Base-by-base conservation (phyloP, 805 yeast species). In the Candida suzukii region DNA sequence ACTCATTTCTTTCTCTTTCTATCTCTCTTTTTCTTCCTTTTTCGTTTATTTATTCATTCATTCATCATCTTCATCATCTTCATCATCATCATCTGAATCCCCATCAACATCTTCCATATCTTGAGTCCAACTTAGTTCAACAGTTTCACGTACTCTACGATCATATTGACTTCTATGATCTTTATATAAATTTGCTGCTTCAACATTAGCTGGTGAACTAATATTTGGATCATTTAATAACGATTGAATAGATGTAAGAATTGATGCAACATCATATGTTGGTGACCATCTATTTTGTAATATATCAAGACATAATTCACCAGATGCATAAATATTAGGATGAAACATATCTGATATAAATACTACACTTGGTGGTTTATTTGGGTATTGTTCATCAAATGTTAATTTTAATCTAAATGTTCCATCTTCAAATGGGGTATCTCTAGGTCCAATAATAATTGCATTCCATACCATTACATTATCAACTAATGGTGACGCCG, bases 401-500 rank as follows among this genome's bases (percentile, higher is more conserved):
- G 86, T 91, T 51, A 93, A 63, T 41, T 80, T 73, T 46, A 93
- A 70, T 44, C 95, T 74, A 64, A 93, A 93, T 0, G 98, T 93
- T 13, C 99, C 99, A 58, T 93, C 99, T 61, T 93, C 99, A 58
- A 88, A 93, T 3, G 99, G 98, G 0, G 99, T 93, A 49, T 88
- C 97, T 21, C 91, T 81, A 1, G 99, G 99, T 0, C 99, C 99
- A 43, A 93, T 90, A 47, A 93, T 93, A 44, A 93, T 95, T 0
- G 97, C 99, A 62, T 93, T 93, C 90, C 99, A 93, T 29, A 86
- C 76, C 96, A 93, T 88, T 39, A 93, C 97, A 56, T 93, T 93
- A 59, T 93, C 98, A 4, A 98, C 88, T 40, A 91, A 74, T 4
- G 99, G 99, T 5, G 96, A 86, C 0, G 99, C 99, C 6, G 96